Base-by-base conservation (phyloP, 2,329 filamentous ascomycete species). In the Didymella pinodella region DNA sequence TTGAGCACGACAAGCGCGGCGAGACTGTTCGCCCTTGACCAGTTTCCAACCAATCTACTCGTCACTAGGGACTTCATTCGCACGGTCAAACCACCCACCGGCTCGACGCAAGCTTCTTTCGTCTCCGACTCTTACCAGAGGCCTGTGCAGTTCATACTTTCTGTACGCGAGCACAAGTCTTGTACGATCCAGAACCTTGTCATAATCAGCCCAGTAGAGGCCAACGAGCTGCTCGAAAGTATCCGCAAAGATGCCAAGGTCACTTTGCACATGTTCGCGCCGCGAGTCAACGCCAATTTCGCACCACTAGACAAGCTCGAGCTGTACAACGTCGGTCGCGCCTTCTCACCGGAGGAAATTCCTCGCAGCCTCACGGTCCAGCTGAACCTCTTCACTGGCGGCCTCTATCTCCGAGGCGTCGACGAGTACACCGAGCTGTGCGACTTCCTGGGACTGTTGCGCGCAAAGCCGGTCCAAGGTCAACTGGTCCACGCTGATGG, bases 381-480 rank as follows among this genome's bases (percentile, higher is more conserved):
- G 55, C 79, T 92, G 0, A 88, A 89, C 43, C 75, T 92, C 0
- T 91, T 92, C 54, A 80, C 90, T 0, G 90, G 89, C 0, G 87
- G 90, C 54, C 79, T 91, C 0, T 92, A 91, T 64, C 77, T 91
- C 10, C 72, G 69, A 0, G 81, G 79, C 0, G 84, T 81, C 43
- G 57, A 75, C 0, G 83, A 90, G 52, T 92, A 91, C 61, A 62
- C 70, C 0, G 69, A 77, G 1, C 67, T 83, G 0, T 88, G 86
- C 59, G 69, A 77, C 0, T 82, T 81, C 38, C 74, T 90, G 0
- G 83, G 86, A 0, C 66, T 90, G 0, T 72, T 78, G 0, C 78
- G 73, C 22, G 28, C 62, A 0, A 58, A 60, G 2, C 52, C 66
- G 1, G 26, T 57, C 11, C 59, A 66, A 0, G 72, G 67, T 7